Percentiles rank a stretch among this genome's conserved stretches.
Conservation (phyloP, 306 rosid species). For the Quercus glauca region DNA sequence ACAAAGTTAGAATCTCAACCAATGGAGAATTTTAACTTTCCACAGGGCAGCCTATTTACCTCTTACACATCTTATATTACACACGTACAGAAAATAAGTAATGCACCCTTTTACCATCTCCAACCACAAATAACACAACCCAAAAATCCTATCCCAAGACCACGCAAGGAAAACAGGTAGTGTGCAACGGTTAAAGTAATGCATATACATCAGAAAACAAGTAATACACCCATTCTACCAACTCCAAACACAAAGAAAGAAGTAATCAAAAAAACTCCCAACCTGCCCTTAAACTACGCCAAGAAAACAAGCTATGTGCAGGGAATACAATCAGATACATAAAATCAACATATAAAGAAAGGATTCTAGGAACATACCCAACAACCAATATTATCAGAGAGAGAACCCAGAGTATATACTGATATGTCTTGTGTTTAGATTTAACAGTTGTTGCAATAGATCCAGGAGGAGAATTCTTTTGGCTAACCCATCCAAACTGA, state of each 20-base stretch:
- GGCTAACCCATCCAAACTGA: slow-evolving; percentile 68
- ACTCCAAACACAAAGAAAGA: no score
- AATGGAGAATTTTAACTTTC: not conserved
- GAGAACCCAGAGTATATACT: slow-evolving; percentile 59
- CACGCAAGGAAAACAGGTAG: no score
- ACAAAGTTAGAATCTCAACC: not conserved
- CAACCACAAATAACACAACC: not conserved
- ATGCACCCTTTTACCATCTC: not conserved
- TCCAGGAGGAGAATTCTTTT: slow-evolving; percentile 27
- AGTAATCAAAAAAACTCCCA: no score
- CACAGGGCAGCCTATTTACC: not conserved
- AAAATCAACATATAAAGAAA: slow-evolving; percentile 10
- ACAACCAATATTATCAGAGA: slow-evolving; percentile 51
- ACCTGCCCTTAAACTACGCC: not conserved
- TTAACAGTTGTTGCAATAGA: slow-evolving; percentile 26
- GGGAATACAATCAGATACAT: not conserved
- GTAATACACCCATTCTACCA: no score
- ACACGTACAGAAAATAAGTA: slow-evolving; percentile 13
- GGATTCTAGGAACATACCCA: slow-evolving; percentile 35
- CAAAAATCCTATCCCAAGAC: not conserved
- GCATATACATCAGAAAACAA: no score
- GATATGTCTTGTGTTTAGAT: slow-evolving; percentile 68
- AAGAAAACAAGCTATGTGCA: not conserved
- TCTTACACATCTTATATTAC: slow-evolving; percentile 4
- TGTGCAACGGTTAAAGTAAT: no score